These are phyloP conservation scores for Bertia moriformis DNA, from an alignment of 2,329 filamentous ascomycete genomes.

Conservation along the genomic window DNA sequence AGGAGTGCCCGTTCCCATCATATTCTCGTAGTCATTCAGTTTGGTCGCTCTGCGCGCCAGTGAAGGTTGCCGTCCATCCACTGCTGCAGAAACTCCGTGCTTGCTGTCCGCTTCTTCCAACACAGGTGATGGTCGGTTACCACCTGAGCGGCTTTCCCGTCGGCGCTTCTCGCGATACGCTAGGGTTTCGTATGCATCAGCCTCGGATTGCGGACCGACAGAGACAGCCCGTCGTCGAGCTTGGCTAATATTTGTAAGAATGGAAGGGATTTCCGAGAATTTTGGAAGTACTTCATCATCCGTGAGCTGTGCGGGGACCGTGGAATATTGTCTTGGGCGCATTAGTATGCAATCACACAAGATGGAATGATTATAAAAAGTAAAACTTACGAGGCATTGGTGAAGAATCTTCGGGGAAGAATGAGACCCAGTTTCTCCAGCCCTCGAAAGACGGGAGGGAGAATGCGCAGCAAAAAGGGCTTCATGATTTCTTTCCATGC, in stretches of 20 bases:
- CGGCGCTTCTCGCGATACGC: constrained; percentile 54
- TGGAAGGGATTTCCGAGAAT: constrained; percentile 48
- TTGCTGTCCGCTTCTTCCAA: constrained; percentile 5
- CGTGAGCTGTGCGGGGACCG: constrained; percentile 45
- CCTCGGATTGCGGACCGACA: constrained; percentile 57
- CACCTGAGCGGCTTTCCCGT: constrained; percentile 30
- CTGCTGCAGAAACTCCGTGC: constrained; percentile 14
- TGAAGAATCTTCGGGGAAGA: constrained; percentile 54
- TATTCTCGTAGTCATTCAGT: neutral
- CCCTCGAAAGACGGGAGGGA: constrained; percentile 54
- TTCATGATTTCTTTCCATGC: constrained; percentile 56
- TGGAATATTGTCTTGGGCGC: constrained; percentile 47
- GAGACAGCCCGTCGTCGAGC: constrained; percentile 49
- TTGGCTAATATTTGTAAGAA: constrained; percentile 48
- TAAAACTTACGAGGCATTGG: constrained; percentile 36
- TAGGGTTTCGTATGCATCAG: constrained; percentile 59
- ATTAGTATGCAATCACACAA: too few relatives aligned
- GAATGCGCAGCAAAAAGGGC: constrained; percentile 39
- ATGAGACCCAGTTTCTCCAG: constrained; percentile 48
- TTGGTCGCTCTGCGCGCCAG: neutral
- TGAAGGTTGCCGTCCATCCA: constrained; percentile 8
- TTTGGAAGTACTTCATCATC: constrained; percentile 58
- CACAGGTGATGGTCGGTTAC: constrained; percentile 5
- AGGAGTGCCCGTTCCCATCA: neutral
- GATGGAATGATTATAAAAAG: too few relatives aligned